Evolutionary conservation across 176 grass and related monocot species (phyloP).

Genomic region (Avena sativa): DNA sequence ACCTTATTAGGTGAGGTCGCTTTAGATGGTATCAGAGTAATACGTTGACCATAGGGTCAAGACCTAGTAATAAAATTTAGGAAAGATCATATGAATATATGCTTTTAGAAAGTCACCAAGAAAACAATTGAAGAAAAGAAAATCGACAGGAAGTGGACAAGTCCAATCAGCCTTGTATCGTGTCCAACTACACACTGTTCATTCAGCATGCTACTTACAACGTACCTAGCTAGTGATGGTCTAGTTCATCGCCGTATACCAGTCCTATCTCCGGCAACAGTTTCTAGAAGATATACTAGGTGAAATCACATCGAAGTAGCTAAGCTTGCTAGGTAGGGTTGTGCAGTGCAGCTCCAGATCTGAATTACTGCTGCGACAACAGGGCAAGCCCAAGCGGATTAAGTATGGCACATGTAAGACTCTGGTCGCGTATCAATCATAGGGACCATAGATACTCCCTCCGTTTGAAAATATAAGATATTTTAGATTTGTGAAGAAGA

Average conservation of each 20-base stretch:
- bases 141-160: too few species aligned
- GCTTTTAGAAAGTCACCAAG: too few species aligned
- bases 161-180: not conserved
- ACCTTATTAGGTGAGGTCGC: too few species aligned
- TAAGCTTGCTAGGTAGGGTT: not conserved
- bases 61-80: too few species aligned
- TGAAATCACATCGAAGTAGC: not conserved
- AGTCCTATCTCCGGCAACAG: not conserved
- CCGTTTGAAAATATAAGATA: too few species aligned
- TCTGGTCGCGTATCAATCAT: not conserved
- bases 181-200: not conserved
- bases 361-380: conserved; percentile 10
- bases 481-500: too few species aligned
- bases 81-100: too few species aligned
- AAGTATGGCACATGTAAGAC: not conserved
- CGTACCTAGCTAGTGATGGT: not conserved
- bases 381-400: not conserved
- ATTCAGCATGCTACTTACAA: not conserved
- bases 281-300: conserved; percentile 27
- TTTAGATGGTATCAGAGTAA: too few species aligned
- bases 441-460: not conserved
- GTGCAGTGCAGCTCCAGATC: not conserved
- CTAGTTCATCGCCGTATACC: not conserved
- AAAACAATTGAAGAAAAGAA: too few species aligned
- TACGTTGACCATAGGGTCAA: too few species aligned